Percentiles rank a stretch among this genome's conserved stretches.
These are phyloP conservation scores for Aspergillus arachidicola DNA, from an alignment of 2,329 filamentous ascomycete genomes.

Conservation along the genomic window DNA sequence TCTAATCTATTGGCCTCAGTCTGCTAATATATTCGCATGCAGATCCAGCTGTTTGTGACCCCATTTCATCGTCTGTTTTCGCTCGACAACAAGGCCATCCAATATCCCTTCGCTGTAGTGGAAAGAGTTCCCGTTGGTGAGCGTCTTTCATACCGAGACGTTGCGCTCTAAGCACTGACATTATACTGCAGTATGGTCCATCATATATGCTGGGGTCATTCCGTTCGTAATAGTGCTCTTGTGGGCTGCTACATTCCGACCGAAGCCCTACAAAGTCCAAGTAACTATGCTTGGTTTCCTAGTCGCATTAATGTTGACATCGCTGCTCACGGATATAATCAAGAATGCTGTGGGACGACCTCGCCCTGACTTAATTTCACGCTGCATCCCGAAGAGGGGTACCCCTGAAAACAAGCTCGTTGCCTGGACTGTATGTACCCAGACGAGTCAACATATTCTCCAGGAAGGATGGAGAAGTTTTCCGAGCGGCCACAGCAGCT, in stretches of 20 bases:
- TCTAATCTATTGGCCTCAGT: background rate
- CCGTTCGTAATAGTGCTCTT: constrained; percentile 69
- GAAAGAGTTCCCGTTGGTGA: constrained; percentile 80
- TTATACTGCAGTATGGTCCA: constrained; percentile 59
- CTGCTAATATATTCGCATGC: constrained; percentile 1
- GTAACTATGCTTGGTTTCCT: constrained; percentile 80
- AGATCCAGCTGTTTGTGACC: constrained; percentile 70
- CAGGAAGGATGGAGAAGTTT: constrained; percentile 69
- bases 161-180: background rate
- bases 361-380: constrained; percentile 82
- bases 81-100: constrained; percentile 79
- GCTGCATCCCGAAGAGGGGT: constrained; percentile 72
- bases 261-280: constrained; percentile 77
- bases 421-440: constrained; percentile 48
- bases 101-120: constrained; percentile 80
- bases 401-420: constrained; percentile 60
- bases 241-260: constrained; percentile 65
- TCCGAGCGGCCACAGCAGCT: constrained; percentile 64
- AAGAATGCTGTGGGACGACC: constrained; percentile 87
- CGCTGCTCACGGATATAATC: constrained; percentile 83
- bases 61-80: constrained; percentile 96
- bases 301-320: constrained; percentile 74
- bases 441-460: constrained; percentile 57
- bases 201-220: constrained; percentile 74
- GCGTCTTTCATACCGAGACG: constrained; percentile 27